These are phyloP conservation scores for Pythium rhizo-oryzae DNA, from an alignment of 352 stramenopile species.

Conservation along the genomic window DNA sequence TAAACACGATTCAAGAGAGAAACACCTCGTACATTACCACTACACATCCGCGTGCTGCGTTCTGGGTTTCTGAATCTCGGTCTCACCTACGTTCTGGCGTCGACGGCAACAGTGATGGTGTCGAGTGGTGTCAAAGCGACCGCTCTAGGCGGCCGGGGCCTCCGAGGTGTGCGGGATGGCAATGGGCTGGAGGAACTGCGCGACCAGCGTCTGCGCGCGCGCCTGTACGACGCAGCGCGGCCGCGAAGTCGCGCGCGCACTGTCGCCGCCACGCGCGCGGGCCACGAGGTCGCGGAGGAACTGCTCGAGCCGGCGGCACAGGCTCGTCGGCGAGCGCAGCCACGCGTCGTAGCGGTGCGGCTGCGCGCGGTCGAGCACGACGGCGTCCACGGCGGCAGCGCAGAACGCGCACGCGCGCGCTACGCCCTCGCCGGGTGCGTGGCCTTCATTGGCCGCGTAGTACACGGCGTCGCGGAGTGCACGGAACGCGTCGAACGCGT, in stretches of 20 bases:
- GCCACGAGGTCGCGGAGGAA: conserved; percentile 13
- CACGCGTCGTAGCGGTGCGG: conserved; percentile 23
- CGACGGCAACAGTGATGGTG: too few relatives aligned
- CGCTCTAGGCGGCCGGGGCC: not conserved
- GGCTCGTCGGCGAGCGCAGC: not conserved
- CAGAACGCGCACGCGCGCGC: conserved; percentile 16
- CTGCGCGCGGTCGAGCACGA: conserved; percentile 13
- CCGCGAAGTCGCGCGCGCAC: not conserved
- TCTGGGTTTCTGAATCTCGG: too few relatives aligned
- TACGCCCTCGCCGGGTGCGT: not conserved
- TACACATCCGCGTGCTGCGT: too few relatives aligned
- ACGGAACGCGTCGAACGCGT: conserved; percentile 11
- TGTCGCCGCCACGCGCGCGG: not conserved
- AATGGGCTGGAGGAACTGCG: conserved; percentile 6
- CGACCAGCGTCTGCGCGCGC: conserved; percentile 2
- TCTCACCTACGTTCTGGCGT: too few relatives aligned
- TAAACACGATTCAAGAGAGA: too few relatives aligned
- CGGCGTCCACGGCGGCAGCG: conserved; percentile 14
- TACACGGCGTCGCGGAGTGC: conserved; percentile 20
- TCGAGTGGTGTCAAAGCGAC: too few relatives aligned
- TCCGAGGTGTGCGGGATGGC: not conserved
- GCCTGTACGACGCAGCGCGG: conserved; percentile 14
- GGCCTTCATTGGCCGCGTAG: conserved; percentile 2
- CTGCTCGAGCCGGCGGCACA: conserved; percentile 6
- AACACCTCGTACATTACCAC: too few relatives aligned